A percentile compares a stretch with the other conserved stretches of the same genome.
These are phyloP conservation scores for Diddensiella transvaalensis DNA, from an alignment of 805 yeast species.

Conservation along the genomic window DNA sequence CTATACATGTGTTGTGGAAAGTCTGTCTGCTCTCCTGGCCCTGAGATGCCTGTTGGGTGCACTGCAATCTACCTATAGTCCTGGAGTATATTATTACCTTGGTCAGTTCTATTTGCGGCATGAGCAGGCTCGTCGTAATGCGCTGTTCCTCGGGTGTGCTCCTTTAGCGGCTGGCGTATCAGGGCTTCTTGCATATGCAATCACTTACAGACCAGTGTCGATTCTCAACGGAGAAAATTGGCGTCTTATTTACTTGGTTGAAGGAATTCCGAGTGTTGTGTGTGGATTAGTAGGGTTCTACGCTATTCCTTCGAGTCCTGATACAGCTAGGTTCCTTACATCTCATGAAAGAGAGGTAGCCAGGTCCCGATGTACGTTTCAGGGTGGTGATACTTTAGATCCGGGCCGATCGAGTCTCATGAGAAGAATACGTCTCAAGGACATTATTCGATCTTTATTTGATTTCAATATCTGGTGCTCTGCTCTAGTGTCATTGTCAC, in stretches of 20 bases:
- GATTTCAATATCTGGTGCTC: slow-evolving; percentile 22
- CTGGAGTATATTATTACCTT: slow-evolving; percentile 32
- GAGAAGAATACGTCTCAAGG: slow-evolving; percentile 6
- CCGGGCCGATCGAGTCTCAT: slow-evolving; percentile 5
- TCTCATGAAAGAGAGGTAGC: slow-evolving; percentile 34
- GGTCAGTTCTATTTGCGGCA: slow-evolving; percentile 31
- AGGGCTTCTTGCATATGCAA: slow-evolving; percentile 47
- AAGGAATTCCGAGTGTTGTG: slow-evolving; percentile 43
- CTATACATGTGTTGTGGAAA: slow-evolving; percentile 42
- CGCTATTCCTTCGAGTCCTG: slow-evolving; percentile 36
- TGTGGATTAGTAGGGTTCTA: slow-evolving; percentile 34
- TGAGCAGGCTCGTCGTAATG: slow-evolving; percentile 30
- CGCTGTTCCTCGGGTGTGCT: slow-evolving; percentile 29
- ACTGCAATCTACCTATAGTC: slow-evolving; percentile 31
- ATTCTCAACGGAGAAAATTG: slow-evolving; percentile 30
- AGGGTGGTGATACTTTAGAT: slow-evolving; percentile 13
- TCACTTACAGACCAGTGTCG: slow-evolving; percentile 40
- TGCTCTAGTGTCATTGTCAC: slow-evolving; percentile 21
- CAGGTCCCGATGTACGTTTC: slow-evolving; percentile 14
- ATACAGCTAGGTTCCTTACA: slow-evolving; percentile 47
- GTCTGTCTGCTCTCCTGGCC: slow-evolving; percentile 42
- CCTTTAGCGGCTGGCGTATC: slow-evolving; percentile 54
- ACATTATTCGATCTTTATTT: slow-evolving; percentile 9
- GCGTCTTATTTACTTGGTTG: slow-evolving; percentile 46
- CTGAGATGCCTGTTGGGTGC: slow-evolving; percentile 41